Evolutionary conservation across 805 yeast species (phyloP).

Genomic region (Candida ortonii): DNA sequence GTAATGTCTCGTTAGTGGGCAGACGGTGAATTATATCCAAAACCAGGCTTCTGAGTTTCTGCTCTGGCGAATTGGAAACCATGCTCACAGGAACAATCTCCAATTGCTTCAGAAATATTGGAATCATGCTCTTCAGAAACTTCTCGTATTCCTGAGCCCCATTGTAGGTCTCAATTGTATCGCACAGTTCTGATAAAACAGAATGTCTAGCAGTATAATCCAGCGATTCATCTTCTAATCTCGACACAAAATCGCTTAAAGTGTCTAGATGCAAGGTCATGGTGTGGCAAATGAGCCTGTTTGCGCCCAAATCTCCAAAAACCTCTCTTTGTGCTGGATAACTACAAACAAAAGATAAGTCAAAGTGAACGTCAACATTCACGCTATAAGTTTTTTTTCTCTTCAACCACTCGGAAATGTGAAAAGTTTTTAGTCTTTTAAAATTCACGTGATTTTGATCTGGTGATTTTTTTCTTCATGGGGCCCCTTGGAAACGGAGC

Average conservation of each 20-base stretch:
- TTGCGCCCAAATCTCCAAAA: too few species aligned
- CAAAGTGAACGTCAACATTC: too few species aligned
- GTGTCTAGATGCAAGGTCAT: conserved; percentile 36
- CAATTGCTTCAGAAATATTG: conserved; percentile 62
- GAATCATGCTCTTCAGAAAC: conserved; percentile 67
- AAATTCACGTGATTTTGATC: conserved; percentile 28
- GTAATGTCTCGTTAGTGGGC: conserved; percentile 78
- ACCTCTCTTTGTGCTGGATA: too few species aligned
- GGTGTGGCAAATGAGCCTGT: neutral
- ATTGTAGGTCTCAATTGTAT: conserved; percentile 79
- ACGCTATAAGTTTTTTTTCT: conserved; percentile 2
- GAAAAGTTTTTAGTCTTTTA: conserved; percentile 22
- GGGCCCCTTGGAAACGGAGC: too few species aligned
- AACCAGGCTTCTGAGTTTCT: conserved; percentile 72
- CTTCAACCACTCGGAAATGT: conserved; percentile 22
- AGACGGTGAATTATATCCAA: conserved; percentile 79
- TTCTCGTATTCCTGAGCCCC: conserved; percentile 79
- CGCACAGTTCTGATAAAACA: conserved; percentile 77
- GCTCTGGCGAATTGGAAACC: conserved; percentile 61
- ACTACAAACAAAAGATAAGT: neutral
- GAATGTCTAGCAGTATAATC: conserved; percentile 65
- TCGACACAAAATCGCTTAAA: conserved; percentile 45
- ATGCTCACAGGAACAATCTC: conserved; percentile 73
- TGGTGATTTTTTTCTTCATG: neutral
- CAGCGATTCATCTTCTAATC: conserved; percentile 51